Conservation (phyloP, 768 basidiomycete species). For the Pholiota molesta region DNA sequence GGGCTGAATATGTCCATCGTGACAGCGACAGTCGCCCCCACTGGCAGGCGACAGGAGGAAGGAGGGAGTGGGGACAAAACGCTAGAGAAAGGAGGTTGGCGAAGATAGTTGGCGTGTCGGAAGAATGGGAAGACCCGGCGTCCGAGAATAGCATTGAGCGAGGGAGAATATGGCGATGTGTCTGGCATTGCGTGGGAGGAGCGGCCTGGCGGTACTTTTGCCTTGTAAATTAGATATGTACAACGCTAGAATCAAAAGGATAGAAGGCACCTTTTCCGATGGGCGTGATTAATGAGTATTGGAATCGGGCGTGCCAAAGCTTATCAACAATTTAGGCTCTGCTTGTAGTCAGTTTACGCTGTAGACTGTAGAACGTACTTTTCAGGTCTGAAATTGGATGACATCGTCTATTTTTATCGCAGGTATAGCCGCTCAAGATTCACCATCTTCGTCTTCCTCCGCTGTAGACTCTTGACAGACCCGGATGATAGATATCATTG, state of each 20-base stretch:
- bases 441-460: neutral
- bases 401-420: neutral
- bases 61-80: neutral
- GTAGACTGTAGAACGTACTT: neutral
- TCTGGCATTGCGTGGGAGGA: neutral
- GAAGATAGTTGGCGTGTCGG: slow-evolving; percentile 1
- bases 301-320: neutral
- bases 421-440: neutral
- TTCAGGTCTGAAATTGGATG: neutral
- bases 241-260: neutral
- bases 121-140: neutral
- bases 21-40: neutral
- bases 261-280: neutral
- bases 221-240: neutral
- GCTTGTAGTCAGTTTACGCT: neutral
- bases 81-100: neutral
- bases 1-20: slow-evolving; percentile 1
- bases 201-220: slow-evolving; percentile 1
- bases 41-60: neutral
- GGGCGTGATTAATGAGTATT: neutral
- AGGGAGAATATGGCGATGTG: neutral
- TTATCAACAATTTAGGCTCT: neutral
- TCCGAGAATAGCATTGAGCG: neutral
- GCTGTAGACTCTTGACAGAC: neutral
- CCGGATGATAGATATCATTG: neutral